Conservation (phyloP, 495 filamentous ascomycete species). For the Aspergillus nidulans region DNA sequence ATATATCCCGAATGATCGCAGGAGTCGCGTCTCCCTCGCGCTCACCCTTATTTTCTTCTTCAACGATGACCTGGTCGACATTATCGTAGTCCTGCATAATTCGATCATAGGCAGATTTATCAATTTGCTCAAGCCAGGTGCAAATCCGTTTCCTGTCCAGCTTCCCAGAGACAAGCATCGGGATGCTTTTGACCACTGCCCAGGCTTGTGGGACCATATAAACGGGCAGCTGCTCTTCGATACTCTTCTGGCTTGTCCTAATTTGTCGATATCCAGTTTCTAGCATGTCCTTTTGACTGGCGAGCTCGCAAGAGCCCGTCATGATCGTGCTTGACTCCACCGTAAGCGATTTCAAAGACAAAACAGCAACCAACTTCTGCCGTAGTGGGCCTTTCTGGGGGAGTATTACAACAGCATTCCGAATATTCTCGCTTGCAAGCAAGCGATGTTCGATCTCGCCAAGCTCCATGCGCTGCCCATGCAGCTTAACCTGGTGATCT, state of each 20-base stretch:
- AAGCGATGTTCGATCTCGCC: slow-evolving; percentile 46
- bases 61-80: slow-evolving; percentile 23
- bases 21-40: slow-evolving; percentile 18
- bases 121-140: slow-evolving; percentile 39
- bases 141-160: slow-evolving; percentile 45
- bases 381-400: slow-evolving; percentile 37
- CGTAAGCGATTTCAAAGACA: slow-evolving; percentile 34
- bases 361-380: slow-evolving; percentile 39
- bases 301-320: slow-evolving; percentile 32
- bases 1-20: slow-evolving; percentile 34
- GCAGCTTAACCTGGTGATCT: slow-evolving; percentile 63
- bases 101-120: slow-evolving; percentile 30
- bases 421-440: slow-evolving; percentile 26
- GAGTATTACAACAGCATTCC: slow-evolving; percentile 46
- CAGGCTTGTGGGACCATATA: slow-evolving; percentile 50
- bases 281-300: slow-evolving; percentile 23
- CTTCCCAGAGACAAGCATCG: slow-evolving; percentile 48
- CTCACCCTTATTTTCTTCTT: slow-evolving; percentile 25
- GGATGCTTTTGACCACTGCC: slow-evolving; percentile 39
- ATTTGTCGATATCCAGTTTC: slow-evolving; percentile 22
- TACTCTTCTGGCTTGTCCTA: slow-evolving; percentile 32
- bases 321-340: slow-evolving; percentile 28
- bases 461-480: slow-evolving; percentile 65
- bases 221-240: slow-evolving; percentile 34
- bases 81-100: slow-evolving; percentile 39